Base-by-base conservation (phyloP, 1,284 basidiomycete species). In the Rhodotorula sp. region DNA sequence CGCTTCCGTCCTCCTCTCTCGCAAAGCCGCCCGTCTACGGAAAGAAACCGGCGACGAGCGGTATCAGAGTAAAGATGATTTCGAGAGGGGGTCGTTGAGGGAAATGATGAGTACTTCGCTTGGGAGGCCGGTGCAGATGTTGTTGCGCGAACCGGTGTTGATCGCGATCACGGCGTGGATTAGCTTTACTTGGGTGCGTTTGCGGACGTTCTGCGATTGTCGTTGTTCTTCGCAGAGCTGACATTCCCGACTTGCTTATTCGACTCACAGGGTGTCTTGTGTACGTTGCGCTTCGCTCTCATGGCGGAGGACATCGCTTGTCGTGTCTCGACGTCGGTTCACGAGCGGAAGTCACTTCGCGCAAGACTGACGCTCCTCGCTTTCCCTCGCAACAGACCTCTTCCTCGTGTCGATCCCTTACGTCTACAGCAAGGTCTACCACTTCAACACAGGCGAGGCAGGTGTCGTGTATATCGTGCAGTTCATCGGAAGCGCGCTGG, bases 11-110 rank as follows among this genome's bases (percentile, higher is more conserved):
- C 63, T 78, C 22, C 71, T 77, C 34, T 73, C 74, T 1, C 69
- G 77, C 44, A 71, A 74, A 51, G 76, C 77, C 1, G 73, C 70
- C 8, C 53, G 50, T 2, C 59, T 77, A 11, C 66, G 77, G 11
- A 71, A 71, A 37, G 74, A 75, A 48, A 78, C 79, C 4, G 79
- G 80, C 16, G 79, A 80, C 59, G 56, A 59, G 9, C 61, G 77
- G 2, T 81, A 81, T 69, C 73, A 77, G 34, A 76, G 76, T 9
- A 64, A 73, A 22, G 78, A 78, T 15, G 80, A 81, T 30, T 67
- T 75, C 7, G 80, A 81, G 50, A 63, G 79, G 18, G 79, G 77
- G 0, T 71, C 67, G 16, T n/a, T 81, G 31, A 62, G 68, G 28
- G 65, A 78, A 24, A 69, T 81, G 51, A 79, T 81, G 67, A 75